phyloP scores from a whole-genome alignment of 1,284 basidiomycete genomes.

The Moniliophthora roreri region DNA sequence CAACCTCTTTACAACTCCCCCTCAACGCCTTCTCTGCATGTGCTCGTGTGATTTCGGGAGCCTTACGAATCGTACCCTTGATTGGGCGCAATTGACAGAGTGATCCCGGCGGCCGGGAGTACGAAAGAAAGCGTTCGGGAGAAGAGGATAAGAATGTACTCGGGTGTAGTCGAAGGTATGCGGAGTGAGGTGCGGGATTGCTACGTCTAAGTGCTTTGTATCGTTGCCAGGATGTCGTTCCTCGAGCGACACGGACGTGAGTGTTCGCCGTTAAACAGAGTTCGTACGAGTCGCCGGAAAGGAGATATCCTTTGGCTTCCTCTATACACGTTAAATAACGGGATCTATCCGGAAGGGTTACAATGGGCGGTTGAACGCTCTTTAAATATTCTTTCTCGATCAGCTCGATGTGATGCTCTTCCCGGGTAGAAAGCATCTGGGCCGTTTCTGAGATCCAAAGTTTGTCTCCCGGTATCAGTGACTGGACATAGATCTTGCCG shows the following conservation, averaged over 20 bases:
- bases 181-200: constrained; percentile 93
- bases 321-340: constrained; percentile 76
- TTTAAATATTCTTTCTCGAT: not conserved
- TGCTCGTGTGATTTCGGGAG: constrained; percentile 57
- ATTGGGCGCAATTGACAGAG: constrained; percentile 90
- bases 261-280: constrained; percentile 89
- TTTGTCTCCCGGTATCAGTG: constrained; percentile 56
- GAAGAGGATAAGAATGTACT: constrained; percentile 78
- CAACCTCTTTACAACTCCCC: constrained; percentile 88
- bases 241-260: constrained; percentile 45
- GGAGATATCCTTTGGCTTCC: constrained; percentile 74
- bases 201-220: constrained; percentile 70
- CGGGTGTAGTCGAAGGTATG: constrained; percentile 73
- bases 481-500: constrained; percentile 58
- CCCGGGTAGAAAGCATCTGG: constrained; percentile 21
- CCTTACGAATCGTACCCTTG: constrained; percentile 87
- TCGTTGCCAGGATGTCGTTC: constrained; percentile 66
- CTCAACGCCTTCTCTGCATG: constrained; percentile 66
- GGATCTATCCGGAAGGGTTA: constrained; percentile 53
- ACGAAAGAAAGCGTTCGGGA: constrained; percentile 94
- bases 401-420: constrained; percentile 8
- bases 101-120: constrained; percentile 60
- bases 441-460: constrained; percentile 43
- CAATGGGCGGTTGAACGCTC: constrained; percentile 26
- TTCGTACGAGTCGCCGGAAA: constrained; percentile 93